Evolutionary conservation across 768 basidiomycete species (phyloP).

Genomic region (Tulasnella sp.): DNA sequence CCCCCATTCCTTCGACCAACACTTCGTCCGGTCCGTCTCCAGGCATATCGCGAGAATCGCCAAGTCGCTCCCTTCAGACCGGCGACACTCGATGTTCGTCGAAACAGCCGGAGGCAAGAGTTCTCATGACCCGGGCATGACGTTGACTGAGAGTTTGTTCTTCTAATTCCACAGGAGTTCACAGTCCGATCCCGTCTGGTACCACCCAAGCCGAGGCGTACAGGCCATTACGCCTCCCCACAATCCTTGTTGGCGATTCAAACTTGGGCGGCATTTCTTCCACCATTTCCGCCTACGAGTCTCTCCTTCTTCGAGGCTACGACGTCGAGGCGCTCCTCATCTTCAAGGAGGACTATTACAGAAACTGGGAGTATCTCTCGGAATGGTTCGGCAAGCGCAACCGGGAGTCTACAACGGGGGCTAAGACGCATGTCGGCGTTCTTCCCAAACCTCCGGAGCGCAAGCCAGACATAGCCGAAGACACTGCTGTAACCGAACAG

Average conservation of each 20-base stretch:
- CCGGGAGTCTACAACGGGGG: not conserved
- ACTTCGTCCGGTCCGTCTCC: conserved; percentile 61
- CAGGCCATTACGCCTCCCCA: conserved; percentile 81
- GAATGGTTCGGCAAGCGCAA: conserved; percentile 73
- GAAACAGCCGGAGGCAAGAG: conserved; percentile 95
- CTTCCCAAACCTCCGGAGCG: conserved; percentile 58
- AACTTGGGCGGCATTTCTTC: conserved; percentile 91
- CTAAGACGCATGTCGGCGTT: conserved; percentile 47
- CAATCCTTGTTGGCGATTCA: conserved; percentile 80
- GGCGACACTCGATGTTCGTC: conserved; percentile 63
- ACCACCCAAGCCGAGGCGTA: conserved; percentile 82
- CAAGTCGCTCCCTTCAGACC: conserved; percentile 33
- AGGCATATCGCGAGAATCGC: conserved; percentile 55
- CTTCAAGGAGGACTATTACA: conserved; percentile 82
- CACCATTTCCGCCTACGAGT: conserved; percentile 90
- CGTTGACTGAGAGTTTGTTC: not conserved
- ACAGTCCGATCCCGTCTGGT: conserved; percentile 81
- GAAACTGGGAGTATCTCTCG: conserved; percentile 76
- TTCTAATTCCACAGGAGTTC: conserved; percentile 60
- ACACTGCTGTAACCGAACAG: conserved; percentile 53
- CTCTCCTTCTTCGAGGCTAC: conserved; percentile 84
- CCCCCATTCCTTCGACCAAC: conserved; percentile 47
- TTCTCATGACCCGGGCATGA: not conserved
- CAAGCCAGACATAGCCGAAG: conserved; percentile 42
- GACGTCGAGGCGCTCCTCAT: conserved; percentile 77